These are phyloP conservation scores for Bidens hawaiensis DNA, from an alignment of 140 eudicot species.

Conservation along the genomic window DNA sequence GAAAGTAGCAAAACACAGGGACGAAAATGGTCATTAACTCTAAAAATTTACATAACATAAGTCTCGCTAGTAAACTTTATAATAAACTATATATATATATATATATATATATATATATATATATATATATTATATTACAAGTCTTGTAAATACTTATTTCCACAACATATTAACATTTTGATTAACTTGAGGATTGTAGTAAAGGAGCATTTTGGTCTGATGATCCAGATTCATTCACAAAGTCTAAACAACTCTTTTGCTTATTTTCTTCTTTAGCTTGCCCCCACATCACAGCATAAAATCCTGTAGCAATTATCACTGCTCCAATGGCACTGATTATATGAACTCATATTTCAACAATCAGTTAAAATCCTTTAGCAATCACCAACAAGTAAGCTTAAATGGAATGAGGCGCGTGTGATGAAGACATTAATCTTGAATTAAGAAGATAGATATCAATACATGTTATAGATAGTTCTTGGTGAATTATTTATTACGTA, in stretches of 20 bases:
- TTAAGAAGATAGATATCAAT: too few relatives aligned
- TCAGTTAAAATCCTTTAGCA: not conserved
- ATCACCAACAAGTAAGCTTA: not conserved
- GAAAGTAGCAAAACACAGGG: too few relatives aligned
- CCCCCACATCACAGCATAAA: conserved; percentile 7
- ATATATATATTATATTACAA: too few relatives aligned
- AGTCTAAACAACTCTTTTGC: conserved; percentile 3
- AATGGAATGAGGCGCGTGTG: too few relatives aligned
- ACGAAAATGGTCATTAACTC: too few relatives aligned
- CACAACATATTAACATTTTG: not conserved
- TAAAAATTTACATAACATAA: too few relatives aligned
- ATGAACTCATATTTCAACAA: not conserved
- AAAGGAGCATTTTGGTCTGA: conserved; percentile 22
- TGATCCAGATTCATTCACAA: too few relatives aligned
- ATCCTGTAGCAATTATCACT: conserved; percentile 28
- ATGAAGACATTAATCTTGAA: too few relatives aligned
- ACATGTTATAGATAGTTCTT: too few relatives aligned
- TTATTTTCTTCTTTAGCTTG: conserved; percentile 29
- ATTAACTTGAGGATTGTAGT: not conserved
- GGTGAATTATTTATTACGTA: too few relatives aligned
- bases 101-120: not conserved
- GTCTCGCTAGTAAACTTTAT: too few relatives aligned
- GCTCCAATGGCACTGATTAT: conserved; percentile 39
- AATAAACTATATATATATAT: too few relatives aligned
- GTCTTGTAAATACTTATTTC: not conserved